Conservation (phyloP, 2,329 filamentous ascomycete species). For the Aspergillus texensis region DNA sequence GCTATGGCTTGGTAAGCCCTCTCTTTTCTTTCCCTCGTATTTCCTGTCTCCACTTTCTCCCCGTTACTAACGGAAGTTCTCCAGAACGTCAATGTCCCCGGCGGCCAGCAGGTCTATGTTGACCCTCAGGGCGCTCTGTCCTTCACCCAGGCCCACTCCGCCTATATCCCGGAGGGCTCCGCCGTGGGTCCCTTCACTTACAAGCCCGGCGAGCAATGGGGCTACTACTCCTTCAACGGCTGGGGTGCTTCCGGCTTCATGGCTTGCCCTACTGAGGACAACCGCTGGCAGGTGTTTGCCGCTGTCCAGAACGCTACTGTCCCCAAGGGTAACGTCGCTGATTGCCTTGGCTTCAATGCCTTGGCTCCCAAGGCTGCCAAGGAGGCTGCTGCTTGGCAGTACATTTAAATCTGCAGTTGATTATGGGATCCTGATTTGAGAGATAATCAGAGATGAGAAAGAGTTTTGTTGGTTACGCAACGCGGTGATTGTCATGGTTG, state of each 20-base stretch:
- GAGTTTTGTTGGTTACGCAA: background rate
- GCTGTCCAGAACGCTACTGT: slow-evolving; percentile 44
- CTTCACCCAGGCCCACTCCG: slow-evolving; percentile 62
- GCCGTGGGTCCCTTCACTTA: slow-evolving; percentile 54
- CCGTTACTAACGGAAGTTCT: slow-evolving; percentile 4
- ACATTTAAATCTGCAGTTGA: slow-evolving; percentile 30
- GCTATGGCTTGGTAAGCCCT: slow-evolving; percentile 34
- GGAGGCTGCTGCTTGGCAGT: slow-evolving; percentile 45
- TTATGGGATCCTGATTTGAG: background rate
- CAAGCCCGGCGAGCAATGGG: slow-evolving; percentile 28
- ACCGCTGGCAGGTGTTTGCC: slow-evolving; percentile 47
- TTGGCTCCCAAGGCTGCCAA: slow-evolving; percentile 32
- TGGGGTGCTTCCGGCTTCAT: slow-evolving; percentile 46
- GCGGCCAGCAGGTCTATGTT: slow-evolving; percentile 66
- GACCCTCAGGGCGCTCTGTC: slow-evolving; percentile 56
- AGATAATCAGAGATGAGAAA: background rate
- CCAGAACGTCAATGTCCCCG: slow-evolving; percentile 59
- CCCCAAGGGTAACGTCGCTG: slow-evolving; percentile 39
- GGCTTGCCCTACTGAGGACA: slow-evolving; percentile 43
- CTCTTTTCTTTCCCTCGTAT: background rate
- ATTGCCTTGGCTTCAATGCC: slow-evolving; percentile 46
- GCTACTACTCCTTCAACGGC: slow-evolving; percentile 35
- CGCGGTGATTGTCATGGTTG: background rate
- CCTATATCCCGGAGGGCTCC: slow-evolving; percentile 54
- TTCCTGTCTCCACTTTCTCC: background rate